Evolutionary conservation across 2,329 filamentous ascomycete species (phyloP).

Genomic region (Pseudogymnoascus sp.): DNA sequence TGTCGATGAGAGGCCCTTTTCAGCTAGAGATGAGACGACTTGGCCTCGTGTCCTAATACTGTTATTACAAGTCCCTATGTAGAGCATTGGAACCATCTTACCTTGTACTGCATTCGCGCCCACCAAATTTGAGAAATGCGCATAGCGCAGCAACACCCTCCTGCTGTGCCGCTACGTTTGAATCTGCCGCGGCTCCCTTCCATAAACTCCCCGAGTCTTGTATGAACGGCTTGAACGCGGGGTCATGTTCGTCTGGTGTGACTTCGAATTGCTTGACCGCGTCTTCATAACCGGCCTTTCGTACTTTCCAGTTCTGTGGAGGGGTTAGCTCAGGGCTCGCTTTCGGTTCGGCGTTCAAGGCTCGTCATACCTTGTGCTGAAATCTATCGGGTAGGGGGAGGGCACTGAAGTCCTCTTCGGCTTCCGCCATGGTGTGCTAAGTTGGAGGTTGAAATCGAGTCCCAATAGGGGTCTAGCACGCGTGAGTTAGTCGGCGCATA

Average conservation of each 20-base stretch:
- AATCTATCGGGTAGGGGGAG: constrained; percentile 74
- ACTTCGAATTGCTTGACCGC: constrained; percentile 78
- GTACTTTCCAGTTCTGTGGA: constrained; percentile 80
- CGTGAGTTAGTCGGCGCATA: constrained; percentile 3
- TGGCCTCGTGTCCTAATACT: constrained; percentile 57
- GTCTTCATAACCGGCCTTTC: constrained; percentile 91
- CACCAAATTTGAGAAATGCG: constrained; percentile 86
- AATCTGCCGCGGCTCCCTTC: constrained; percentile 89
- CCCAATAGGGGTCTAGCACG: constrained; percentile 2
- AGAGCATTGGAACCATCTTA: constrained; percentile 27
- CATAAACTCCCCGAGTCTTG: constrained; percentile 69
- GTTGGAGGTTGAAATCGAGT: constrained; percentile 1
- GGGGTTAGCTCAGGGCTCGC: constrained; percentile 9
- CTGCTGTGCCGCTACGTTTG: constrained; percentile 93
- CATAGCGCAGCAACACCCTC: constrained; percentile 84
- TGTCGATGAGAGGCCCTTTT: constrained; percentile 85
- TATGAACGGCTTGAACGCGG: constrained; percentile 79
- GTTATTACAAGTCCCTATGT: constrained; percentile 10
- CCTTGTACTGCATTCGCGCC: constrained; percentile 67
- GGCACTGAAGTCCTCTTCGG: constrained; percentile 74
- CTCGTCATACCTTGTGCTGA: constrained; percentile 59
- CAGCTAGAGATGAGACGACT: constrained; percentile 71
- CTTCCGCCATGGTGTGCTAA: constrained; percentile 58
- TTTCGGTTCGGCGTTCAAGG: neutral
- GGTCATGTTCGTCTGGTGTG: constrained; percentile 76